Base-by-base conservation (phyloP, 2,329 filamentous ascomycete species). In the Nannizziopsis barbatae region DNA sequence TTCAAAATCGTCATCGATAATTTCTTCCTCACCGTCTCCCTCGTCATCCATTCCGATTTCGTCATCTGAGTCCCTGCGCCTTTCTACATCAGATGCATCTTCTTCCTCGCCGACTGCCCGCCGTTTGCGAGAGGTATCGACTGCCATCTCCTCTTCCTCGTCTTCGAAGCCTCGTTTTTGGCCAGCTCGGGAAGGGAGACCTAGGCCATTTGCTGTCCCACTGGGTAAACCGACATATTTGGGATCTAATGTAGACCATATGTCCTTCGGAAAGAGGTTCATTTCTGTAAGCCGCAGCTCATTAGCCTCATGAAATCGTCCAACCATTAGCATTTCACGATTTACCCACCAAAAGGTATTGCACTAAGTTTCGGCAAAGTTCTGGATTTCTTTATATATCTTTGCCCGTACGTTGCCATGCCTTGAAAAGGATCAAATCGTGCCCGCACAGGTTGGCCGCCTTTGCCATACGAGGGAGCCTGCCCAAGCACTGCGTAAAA, bases 401-500 rank as follows among this genome's bases (percentile, higher is more conserved):
- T 75, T 47, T 75, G 69, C 12, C 73, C 73, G 58, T 79, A 82
- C 0, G 76, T 78, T 35, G 75, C 75, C 62, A 80, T 80, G 48
- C 76, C 75, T 38, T 74, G 70, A 57, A 82, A 82, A 1, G 79
- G 75, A 59, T 82, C 76, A 57, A 80, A 76, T 15, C 71, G 71
- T 57, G 69, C 65, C 56, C 67, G 49, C 32, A 31, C 49, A 31
- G 45, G 64, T 52, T 55, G 68, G 61, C 55, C 71, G 67, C 58
- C 75, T 65, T 49, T 70, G 63, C 49, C 66, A 51, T 40, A 63
- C 56, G 15, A 63, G 58, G 38, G 63, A 52, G 40, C 65, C 50
- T 51, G 66, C 50, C 67, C 72, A 4, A 79, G 66, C 14, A 76
- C 68, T 0, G 75, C 73, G 62, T 78, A 81, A 53, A 78, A 74